Base-by-base conservation (phyloP, 2,329 filamentous ascomycete species). In the Periglandula ipomoeae region DNA sequence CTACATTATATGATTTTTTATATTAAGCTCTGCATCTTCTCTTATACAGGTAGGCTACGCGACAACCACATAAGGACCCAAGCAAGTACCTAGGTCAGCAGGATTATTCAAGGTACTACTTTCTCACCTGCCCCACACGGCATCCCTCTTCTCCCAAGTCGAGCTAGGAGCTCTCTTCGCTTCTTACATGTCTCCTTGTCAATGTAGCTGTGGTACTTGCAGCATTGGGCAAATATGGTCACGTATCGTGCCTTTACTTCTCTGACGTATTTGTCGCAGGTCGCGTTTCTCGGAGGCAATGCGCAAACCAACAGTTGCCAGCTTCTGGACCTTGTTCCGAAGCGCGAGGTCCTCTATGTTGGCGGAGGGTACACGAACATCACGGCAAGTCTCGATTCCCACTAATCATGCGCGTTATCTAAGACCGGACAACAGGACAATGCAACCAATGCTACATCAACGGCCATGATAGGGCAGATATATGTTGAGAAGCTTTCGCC, bases 401-500 rank as follows among this genome's bases (percentile, higher is more conserved):
- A 27, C 24, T 34, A 24, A 15, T 23, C 30, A 35, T 22, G 42
- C 20, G 26, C 40, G 13, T 24, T 22, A n/a, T 42, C 50, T 54
- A 53, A 50, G 24, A 49, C 23, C 19, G 26, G 30, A 42, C 34
- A 40, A 11, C 47, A 56, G 54, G 42, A 55, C 35, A 23, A 48
- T 48, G 46, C 32, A 27, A 53, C 50, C 44, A 45, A 48, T 39
- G 20, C 49, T 34, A 48, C 51, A 9, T 52, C 47, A 51, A 50
- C 27, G 52, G 59, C 35, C 55, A 55, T 54, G 51, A 57, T 47
- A 52, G 56, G 44, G 52, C 61, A 63, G 49, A 57, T 64, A 19
- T 64, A 61, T 46, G 61, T 63, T 40, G 61, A 63, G 51, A 64
- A 62, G 53, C 60, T 63, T 38, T 61, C 60, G 5, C 61, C 60